Percentiles rank a stretch among this genome's conserved stretches.
Evolutionary conservation across 1,284 basidiomycete genomes (phyloP).

Genomic region (Leccinum angustisporum): DNA sequence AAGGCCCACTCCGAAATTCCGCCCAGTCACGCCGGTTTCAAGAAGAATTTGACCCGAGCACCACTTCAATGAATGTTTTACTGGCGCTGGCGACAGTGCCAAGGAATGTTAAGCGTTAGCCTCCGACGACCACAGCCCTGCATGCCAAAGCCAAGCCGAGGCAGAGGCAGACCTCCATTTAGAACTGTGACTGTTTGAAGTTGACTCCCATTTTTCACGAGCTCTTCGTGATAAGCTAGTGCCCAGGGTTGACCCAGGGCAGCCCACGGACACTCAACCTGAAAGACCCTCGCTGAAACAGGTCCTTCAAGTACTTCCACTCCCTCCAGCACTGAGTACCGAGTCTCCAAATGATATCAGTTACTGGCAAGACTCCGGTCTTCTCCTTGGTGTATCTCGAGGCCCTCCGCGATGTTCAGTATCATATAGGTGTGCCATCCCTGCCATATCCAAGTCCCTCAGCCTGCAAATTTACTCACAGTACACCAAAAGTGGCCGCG

Average conservation of each 20-base stretch:
- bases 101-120: background rate
- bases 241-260: too few species aligned
- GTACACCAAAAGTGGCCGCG: conserved; percentile 15
- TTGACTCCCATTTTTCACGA: too few species aligned
- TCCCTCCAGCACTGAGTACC: background rate
- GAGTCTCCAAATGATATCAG: conserved; percentile 6
- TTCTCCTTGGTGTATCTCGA: conserved; percentile 10
- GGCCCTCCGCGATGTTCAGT: conserved; percentile 9
- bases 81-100: too few species aligned
- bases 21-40: too few species aligned
- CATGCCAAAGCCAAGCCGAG: too few species aligned
- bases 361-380: background rate
- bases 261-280: too few species aligned
- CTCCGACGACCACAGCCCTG: background rate
- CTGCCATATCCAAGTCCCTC: background rate
- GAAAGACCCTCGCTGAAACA: too few species aligned
- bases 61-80: background rate
- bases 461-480: background rate
- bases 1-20: too few species aligned
- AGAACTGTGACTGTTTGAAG: too few species aligned
- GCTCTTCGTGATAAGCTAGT: too few species aligned
- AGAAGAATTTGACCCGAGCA: background rate
- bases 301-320: too few species aligned
- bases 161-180: too few species aligned
- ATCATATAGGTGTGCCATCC: conserved; percentile 17